Evolutionary conservation across 331 rosid genomes (phyloP).

Genomic region (Arachis monticola): DNA sequence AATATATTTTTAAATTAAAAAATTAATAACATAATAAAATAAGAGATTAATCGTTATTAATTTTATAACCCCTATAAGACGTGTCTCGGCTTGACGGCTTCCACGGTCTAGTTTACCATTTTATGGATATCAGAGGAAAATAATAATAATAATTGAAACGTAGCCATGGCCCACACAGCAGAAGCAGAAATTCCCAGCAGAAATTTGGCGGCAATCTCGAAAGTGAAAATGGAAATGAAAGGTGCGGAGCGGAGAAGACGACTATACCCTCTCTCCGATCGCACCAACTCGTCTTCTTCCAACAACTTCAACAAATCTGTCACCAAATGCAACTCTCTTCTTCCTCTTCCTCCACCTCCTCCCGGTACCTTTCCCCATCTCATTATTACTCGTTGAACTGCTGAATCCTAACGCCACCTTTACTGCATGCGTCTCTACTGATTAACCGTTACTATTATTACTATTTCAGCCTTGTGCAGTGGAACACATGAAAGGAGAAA

Average conservation of each 20-base stretch:
- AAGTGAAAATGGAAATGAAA: not conserved
- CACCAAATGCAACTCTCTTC: conserved; percentile 2
- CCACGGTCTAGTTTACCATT: too few species aligned
- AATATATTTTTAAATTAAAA: too few species aligned
- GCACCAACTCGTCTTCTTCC: conserved; percentile 41
- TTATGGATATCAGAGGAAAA: too few species aligned
- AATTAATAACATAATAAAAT: too few species aligned
- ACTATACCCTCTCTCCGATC: conserved; percentile 64
- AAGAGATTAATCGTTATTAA: too few species aligned
- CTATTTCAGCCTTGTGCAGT: conserved; percentile 50
- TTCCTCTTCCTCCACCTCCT: not conserved
- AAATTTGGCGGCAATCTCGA: too few species aligned
- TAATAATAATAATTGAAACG: too few species aligned
- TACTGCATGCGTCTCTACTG: not conserved
- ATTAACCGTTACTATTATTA: conserved; percentile 16
- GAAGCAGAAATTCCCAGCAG: too few species aligned
- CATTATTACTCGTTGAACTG: not conserved
- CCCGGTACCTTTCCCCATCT: not conserved
- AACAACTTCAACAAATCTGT: conserved; percentile 19
- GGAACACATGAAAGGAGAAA: conserved; percentile 46
- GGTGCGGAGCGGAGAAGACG: conserved; percentile 38
- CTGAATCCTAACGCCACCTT: not conserved
- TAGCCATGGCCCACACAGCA: too few species aligned
- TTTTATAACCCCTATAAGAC: too few species aligned
- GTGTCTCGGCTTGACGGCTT: too few species aligned